These are phyloP conservation scores for Xylaria telfairii DNA, from an alignment of 495 filamentous ascomycete genomes.

Conservation along the genomic window DNA sequence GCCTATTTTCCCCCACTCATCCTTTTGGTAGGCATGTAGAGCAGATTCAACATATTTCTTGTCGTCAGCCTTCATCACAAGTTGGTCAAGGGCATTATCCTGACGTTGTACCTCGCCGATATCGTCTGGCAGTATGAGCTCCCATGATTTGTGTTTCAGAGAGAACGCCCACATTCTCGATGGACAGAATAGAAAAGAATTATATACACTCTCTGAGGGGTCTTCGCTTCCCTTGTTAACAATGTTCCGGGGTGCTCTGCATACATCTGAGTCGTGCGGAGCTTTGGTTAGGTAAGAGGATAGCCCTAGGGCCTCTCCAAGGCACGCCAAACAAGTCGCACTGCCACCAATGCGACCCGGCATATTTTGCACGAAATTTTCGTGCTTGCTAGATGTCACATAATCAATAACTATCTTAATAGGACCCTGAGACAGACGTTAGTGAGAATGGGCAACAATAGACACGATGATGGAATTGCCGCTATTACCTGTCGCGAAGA, in stretches of 20 bases:
- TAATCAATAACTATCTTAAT: neutral
- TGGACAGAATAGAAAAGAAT: neutral
- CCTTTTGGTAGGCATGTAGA: neutral
- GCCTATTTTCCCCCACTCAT: neutral
- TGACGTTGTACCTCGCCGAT: neutral
- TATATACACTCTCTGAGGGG: neutral
- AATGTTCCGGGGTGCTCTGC: neutral
- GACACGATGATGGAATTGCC: neutral
- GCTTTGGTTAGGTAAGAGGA: neutral
- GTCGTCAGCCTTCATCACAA: neutral
- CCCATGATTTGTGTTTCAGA: slow-evolving; percentile 1
- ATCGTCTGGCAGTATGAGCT: neutral
- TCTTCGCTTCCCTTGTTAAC: neutral
- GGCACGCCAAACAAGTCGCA: neutral
- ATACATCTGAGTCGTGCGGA: neutral
- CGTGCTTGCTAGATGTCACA: neutral
- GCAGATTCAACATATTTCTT: neutral
- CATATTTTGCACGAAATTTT: too few species aligned
- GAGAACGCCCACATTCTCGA: slow-evolving; percentile 2
- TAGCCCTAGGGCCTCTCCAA: neutral
- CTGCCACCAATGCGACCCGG: neutral
- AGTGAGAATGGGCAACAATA: neutral
- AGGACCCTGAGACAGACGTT: neutral
- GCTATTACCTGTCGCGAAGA: neutral
- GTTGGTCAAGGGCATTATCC: neutral